A percentile compares a stretch with the other conserved stretches of the same genome.
Evolutionary conservation across 2,329 filamentous ascomycete species (phyloP).

Genomic region (Ophiocordyceps polyrhachis-furcata): DNA sequence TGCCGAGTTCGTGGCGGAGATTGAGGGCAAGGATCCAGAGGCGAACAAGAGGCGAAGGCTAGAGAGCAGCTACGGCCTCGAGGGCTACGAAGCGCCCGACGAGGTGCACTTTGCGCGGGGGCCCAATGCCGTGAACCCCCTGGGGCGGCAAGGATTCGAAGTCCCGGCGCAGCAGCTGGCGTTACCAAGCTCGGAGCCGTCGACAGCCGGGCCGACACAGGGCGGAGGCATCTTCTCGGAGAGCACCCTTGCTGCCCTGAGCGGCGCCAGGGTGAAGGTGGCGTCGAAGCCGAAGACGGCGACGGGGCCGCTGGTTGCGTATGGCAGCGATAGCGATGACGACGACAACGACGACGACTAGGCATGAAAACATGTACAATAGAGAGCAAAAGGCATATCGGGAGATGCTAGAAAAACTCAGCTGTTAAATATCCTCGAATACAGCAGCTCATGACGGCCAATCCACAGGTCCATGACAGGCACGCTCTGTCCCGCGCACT

Average conservation of each 20-base stretch:
- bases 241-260: slow-evolving; percentile 64
- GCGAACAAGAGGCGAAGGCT: slow-evolving; percentile 76
- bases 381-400: not conserved
- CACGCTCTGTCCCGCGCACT: slow-evolving; percentile 55
- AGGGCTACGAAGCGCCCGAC: slow-evolving; percentile 87
- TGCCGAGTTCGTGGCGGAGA: slow-evolving; percentile 77
- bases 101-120: slow-evolving; percentile 82
- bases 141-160: slow-evolving; percentile 35
- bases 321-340: slow-evolving; percentile 76
- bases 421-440: slow-evolving; percentile 76
- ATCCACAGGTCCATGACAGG: slow-evolving; percentile 71
- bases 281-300: slow-evolving; percentile 34
- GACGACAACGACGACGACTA: slow-evolving; percentile 13
- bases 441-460: slow-evolving; percentile 64
- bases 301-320: slow-evolving; percentile 63
- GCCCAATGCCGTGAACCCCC: slow-evolving; percentile 43
- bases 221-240: slow-evolving; percentile 57
- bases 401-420: slow-evolving; percentile 16
- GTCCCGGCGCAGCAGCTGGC: slow-evolving; percentile 32
- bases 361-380: not conserved
- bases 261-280: slow-evolving; percentile 34
- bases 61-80: slow-evolving; percentile 71
- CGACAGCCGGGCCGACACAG: slow-evolving; percentile 18
- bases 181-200: slow-evolving; percentile 19
- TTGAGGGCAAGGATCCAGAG: slow-evolving; percentile 79